Evolutionary conservation across 106 monocot species (phyloP).

Genomic region (Acorus gramineus): DNA sequence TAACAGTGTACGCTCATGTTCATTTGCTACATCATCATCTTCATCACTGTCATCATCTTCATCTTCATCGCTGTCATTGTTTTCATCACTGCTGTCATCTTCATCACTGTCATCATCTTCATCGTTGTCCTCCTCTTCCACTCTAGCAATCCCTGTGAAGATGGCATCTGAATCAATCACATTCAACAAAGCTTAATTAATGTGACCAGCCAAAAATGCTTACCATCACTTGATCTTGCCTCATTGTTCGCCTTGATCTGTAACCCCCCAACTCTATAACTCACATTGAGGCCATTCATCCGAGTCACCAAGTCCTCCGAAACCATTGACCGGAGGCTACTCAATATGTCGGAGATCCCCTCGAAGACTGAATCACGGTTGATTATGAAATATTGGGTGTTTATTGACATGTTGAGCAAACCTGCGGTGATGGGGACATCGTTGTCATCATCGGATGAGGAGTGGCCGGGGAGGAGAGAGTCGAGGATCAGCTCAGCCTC

Average conservation of each 20-base stretch:
- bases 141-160: too few relatives aligned
- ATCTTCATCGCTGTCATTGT: neutral
- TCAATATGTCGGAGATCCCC: conserved; percentile 2
- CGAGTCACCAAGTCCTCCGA: conserved; percentile 4
- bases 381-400: conserved; percentile 20
- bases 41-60: too few relatives aligned
- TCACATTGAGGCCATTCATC: too few relatives aligned
- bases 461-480: conserved; percentile 3
- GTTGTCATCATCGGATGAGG: neutral
- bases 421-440: neutral
- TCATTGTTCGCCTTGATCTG: too few relatives aligned
- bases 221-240: too few relatives aligned
- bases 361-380: conserved; percentile 11
- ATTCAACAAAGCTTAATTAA: too few relatives aligned
- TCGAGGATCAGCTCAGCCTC: conserved; percentile 21
- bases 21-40: conserved; percentile 31
- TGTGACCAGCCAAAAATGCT: too few relatives aligned
- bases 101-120: too few relatives aligned
- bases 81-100: too few relatives aligned
- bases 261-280: too few relatives aligned
- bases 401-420: conserved; percentile 1
- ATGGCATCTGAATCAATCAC: too few relatives aligned
- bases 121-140: too few relatives aligned
- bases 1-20: conserved; percentile 45
- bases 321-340: conserved; percentile 6